These are phyloP conservation scores for Lasiosphaeriaceae sp. DNA, from an alignment of 495 filamentous ascomycete genomes.

Conservation along the genomic window DNA sequence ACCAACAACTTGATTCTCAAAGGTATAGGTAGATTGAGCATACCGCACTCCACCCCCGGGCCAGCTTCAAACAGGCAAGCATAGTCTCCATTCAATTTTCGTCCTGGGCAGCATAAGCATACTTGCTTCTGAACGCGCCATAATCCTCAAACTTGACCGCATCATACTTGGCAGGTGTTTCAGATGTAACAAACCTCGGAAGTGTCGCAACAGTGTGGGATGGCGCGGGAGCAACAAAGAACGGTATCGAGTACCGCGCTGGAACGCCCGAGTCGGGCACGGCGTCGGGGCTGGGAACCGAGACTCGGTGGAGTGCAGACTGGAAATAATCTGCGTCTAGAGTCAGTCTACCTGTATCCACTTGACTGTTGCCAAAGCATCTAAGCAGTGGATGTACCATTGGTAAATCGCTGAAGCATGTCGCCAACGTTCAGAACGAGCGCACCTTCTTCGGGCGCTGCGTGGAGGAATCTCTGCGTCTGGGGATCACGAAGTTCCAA, in stretches of 20 bases:
- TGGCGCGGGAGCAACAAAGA: slow-evolving; percentile 52
- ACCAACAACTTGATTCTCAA: too few relatives aligned
- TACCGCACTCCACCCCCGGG: too few relatives aligned
- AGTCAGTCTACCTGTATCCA: too few relatives aligned
- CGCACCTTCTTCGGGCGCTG: slow-evolving; percentile 42
- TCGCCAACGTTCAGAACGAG: slow-evolving; percentile 57
- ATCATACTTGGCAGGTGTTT: slow-evolving; percentile 44
- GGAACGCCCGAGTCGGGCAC: slow-evolving; percentile 44
- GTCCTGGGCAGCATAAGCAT: too few relatives aligned
- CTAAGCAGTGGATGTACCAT: too few relatives aligned
- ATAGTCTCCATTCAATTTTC: too few relatives aligned
- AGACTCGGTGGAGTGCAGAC: slow-evolving; percentile 52
- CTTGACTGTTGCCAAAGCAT: too few relatives aligned
- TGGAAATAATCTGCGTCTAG: slow-evolving; percentile 41
- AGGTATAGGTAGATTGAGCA: too few relatives aligned
- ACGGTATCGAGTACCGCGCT: slow-evolving; percentile 58
- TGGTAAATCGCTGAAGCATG: slow-evolving; percentile 56
- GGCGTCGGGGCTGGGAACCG: slow-evolving; percentile 37
- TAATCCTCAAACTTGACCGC: slow-evolving; percentile 37
- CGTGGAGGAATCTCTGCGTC: slow-evolving; percentile 48
- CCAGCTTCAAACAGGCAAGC: too few relatives aligned
- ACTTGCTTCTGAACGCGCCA: slow-evolving; percentile 16
- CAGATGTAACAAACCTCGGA: slow-evolving; percentile 40
- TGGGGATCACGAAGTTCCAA: slow-evolving; percentile 52
- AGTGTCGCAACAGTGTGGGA: slow-evolving; percentile 52